phyloP scores from a whole-genome alignment of 352 stramenopile genomes.

The Labyrinthula sp. region DNA sequence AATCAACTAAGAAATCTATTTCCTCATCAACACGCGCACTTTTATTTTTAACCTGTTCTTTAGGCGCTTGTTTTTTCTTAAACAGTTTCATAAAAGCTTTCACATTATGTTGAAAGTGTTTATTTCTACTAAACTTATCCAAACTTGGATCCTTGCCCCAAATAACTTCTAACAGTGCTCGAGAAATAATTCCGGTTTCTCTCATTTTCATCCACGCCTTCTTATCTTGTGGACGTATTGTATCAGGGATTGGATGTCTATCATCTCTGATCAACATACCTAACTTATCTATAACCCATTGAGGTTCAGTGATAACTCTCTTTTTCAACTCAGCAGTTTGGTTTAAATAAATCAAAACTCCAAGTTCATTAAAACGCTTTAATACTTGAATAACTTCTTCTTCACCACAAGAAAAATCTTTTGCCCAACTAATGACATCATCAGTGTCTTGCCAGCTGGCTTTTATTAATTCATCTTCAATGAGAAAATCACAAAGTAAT shows the following conservation, averaged over 20 bases:
- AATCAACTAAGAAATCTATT: constrained; percentile 20
- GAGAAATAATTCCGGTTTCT: constrained; percentile 1
- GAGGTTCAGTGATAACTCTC: constrained; percentile 22
- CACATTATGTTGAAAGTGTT: too few relatives aligned
- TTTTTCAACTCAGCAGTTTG: constrained; percentile 6
- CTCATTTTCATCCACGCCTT: constrained; percentile 11
- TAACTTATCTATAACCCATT: constrained; percentile 20
- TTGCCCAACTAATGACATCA: neutral
- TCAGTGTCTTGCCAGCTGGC: neutral
- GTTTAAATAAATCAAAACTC: constrained; percentile 12
- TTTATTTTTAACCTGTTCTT: too few relatives aligned
- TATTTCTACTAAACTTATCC: too few relatives aligned
- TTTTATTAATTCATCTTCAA: constrained; percentile 1
- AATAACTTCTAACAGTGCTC: constrained; percentile 5
- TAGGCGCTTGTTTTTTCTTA: too few relatives aligned
- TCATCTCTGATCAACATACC: constrained; percentile 6
- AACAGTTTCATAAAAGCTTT: too few relatives aligned
- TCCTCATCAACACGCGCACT: too few relatives aligned
- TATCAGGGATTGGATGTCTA: too few relatives aligned
- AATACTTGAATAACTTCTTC: constrained; percentile 12
- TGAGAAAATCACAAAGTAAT: constrained; percentile 5
- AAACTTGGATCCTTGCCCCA: too few relatives aligned
- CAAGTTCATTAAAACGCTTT: constrained; percentile 18
- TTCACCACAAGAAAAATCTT: neutral
- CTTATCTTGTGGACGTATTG: too few relatives aligned